Conservation (phyloP, 106 monocot species). For the Dioscorea alata region DNA sequence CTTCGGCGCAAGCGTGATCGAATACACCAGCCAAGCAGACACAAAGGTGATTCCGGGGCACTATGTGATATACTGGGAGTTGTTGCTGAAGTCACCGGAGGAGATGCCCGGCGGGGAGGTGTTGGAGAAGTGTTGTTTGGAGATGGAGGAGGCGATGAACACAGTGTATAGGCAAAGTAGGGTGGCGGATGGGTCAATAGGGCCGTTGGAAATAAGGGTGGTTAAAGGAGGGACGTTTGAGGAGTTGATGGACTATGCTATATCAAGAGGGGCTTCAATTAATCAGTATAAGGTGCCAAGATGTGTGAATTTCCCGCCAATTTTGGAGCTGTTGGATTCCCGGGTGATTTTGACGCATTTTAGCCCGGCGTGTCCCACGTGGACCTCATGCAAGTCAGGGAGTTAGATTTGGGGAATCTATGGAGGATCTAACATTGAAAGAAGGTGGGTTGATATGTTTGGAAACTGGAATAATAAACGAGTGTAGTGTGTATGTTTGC, state of each 20-base stretch:
- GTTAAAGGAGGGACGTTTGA: constrained; percentile 35
- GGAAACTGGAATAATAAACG: no score
- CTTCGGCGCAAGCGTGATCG: constrained; percentile 36
- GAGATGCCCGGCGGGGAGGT: constrained; percentile 10
- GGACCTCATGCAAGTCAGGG: constrained; percentile 15
- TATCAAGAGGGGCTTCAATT: constrained; percentile 46
- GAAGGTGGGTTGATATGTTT: no score
- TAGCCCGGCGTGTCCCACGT: constrained; percentile 38
- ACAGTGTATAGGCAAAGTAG: constrained; percentile 38
- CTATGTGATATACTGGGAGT: constrained; percentile 75
- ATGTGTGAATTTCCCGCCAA: constrained; percentile 34
- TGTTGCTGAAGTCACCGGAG: constrained; percentile 28
- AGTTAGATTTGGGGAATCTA: no score
- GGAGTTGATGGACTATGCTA: constrained; percentile 53
- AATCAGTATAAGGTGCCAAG: constrained; percentile 50
- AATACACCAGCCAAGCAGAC: constrained; percentile 73
- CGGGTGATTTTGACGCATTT: constrained; percentile 41
- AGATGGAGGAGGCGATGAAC: constrained; percentile 53
- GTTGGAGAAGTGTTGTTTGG: constrained; percentile 28
- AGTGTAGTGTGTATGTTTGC: no score
- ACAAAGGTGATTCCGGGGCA: constrained; percentile 55
- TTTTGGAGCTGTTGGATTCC: constrained; percentile 55
- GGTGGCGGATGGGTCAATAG: constrained; percentile 29
- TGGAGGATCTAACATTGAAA: no score
- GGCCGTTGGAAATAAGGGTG: constrained; percentile 46